A percentile compares a stretch with the other conserved stretches of the same genome.
These are phyloP conservation scores for Xylariaceae sp. DNA, from an alignment of 2,329 filamentous ascomycete species.

Conservation along the genomic window DNA sequence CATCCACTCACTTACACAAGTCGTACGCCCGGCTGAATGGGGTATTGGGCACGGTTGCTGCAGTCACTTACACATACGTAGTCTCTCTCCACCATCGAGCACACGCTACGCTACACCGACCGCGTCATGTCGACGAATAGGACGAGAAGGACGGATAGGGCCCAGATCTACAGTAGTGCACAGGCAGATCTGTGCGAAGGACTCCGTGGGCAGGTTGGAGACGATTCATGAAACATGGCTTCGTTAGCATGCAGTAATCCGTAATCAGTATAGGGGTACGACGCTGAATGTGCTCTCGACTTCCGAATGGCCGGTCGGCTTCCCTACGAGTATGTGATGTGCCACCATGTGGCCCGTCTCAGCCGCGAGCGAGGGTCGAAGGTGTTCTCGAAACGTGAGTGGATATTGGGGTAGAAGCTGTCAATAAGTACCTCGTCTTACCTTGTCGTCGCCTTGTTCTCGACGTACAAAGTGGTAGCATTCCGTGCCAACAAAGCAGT, in stretches of 20 bases:
- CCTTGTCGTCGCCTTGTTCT: not conserved
- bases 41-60: not conserved
- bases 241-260: not conserved
- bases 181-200: not conserved
- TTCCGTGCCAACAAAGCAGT: not conserved
- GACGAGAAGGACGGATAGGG: slow-evolving; percentile 15
- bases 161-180: slow-evolving; percentile 8
- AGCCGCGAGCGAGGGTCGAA: slow-evolving; percentile 5
- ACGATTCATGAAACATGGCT: slow-evolving; percentile 17
- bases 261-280: slow-evolving; percentile 3
- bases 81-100: not conserved
- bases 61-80: not conserved
- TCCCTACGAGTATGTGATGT: not conserved
- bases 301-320: not conserved
- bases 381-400: not conserved
- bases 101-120: not conserved
- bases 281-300: not conserved
- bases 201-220: not conserved
- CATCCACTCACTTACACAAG: not conserved
- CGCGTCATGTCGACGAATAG: slow-evolving; percentile 20
- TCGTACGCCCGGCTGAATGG: not conserved
- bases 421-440: not conserved
- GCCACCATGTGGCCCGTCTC: not conserved
- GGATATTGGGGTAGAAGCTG: slow-evolving; percentile 2
- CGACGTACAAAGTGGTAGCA: not conserved